These are phyloP conservation scores for Trametes polyzona DNA, from an alignment of 1,284 basidiomycete genomes.

Conservation along the genomic window DNA sequence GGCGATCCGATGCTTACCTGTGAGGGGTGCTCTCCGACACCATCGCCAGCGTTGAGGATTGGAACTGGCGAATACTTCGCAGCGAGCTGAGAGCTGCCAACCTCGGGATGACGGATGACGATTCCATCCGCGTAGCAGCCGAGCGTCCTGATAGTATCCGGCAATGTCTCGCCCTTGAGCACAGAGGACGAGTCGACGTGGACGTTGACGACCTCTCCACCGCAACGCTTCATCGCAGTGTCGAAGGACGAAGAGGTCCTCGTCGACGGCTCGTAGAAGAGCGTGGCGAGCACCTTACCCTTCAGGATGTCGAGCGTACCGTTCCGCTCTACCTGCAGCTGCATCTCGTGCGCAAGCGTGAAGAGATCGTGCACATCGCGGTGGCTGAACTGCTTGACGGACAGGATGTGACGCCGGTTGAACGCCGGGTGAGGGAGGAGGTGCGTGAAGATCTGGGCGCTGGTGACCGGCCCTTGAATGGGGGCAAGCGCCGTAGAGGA, in stretches of 20 bases:
- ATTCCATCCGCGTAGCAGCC: conserved; percentile 97
- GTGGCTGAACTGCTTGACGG: conserved; percentile 92
- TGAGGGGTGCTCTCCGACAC: conserved; percentile 96
- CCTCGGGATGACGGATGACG: conserved; percentile 92
- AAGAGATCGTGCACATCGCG: conserved; percentile 95
- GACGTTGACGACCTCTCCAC: conserved; percentile 92
- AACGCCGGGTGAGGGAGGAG: conserved; percentile 70
- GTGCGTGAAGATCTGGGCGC: conserved; percentile 46
- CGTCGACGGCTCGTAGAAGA: conserved; percentile 99
- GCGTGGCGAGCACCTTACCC: conserved; percentile 91
- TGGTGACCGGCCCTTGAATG: conserved; percentile 39
- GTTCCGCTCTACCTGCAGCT: conserved; percentile 91
- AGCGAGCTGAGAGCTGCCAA: conserved; percentile 89
- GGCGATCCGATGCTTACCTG: conserved; percentile 57
- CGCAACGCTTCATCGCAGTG: conserved; percentile 97
- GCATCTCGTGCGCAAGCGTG: conserved; percentile 96
- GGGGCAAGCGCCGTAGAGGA: conserved; percentile 20
- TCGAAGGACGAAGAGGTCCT: conserved; percentile 98
- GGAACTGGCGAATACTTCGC: conserved; percentile 97
- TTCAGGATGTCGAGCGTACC: conserved; percentile 90
- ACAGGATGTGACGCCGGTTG: conserved; percentile 89
- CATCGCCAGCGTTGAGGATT: conserved; percentile 96
- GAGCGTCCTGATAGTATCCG: conserved; percentile 94
- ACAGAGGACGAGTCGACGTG: conserved; percentile 87
- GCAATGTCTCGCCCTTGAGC: conserved; percentile 91